Conservation (phyloP, 495 filamentous ascomycete genomes). For the Talaromyces stipitatus region DNA sequence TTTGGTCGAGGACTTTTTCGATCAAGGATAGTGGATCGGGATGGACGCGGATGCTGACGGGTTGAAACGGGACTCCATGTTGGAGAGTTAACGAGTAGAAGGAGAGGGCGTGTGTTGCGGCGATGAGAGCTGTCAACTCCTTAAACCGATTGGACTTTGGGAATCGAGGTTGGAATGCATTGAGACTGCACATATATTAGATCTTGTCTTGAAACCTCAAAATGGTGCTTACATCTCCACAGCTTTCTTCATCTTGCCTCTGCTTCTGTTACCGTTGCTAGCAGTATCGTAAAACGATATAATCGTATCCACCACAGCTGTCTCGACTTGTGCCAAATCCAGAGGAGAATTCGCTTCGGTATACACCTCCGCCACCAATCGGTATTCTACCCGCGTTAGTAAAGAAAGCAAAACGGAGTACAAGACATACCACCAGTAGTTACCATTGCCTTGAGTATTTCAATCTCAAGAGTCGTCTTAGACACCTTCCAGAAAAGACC, state of each 20-base stretch:
- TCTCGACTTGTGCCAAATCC: conserved; percentile 44
- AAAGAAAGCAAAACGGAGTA: not conserved
- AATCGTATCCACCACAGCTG: conserved; percentile 57
- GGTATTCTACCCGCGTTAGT: conserved; percentile 45
- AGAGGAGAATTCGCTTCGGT: conserved; percentile 44
- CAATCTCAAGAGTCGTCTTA: conserved; percentile 56
- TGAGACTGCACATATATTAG: conserved; percentile 39
- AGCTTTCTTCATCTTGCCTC: conserved; percentile 77
- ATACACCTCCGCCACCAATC: conserved; percentile 63
- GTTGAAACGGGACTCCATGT: conserved; percentile 86
- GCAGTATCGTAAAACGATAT: conserved; percentile 81
- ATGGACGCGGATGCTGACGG: conserved; percentile 82
- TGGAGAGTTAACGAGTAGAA: conserved; percentile 84
- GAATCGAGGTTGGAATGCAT: conserved; percentile 61
- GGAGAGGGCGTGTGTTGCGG: conserved; percentile 78
- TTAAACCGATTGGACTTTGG: conserved; percentile 45
- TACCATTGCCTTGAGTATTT: conserved; percentile 67
- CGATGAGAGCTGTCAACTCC: conserved; percentile 61
- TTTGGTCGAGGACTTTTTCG: conserved; percentile 81
- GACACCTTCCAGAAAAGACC: conserved; percentile 69
- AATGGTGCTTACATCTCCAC: conserved; percentile 64
- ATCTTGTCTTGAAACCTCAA: not conserved
- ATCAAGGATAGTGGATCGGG: conserved; percentile 77
- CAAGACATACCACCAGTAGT: conserved; percentile 53
- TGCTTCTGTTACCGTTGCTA: conserved; percentile 76